Evolutionary conservation across 129 eudicot genomes (phyloP), one percentile per base, ranked within the genome.

Genomic region (Helichrysum umbraculigerum): DNA sequence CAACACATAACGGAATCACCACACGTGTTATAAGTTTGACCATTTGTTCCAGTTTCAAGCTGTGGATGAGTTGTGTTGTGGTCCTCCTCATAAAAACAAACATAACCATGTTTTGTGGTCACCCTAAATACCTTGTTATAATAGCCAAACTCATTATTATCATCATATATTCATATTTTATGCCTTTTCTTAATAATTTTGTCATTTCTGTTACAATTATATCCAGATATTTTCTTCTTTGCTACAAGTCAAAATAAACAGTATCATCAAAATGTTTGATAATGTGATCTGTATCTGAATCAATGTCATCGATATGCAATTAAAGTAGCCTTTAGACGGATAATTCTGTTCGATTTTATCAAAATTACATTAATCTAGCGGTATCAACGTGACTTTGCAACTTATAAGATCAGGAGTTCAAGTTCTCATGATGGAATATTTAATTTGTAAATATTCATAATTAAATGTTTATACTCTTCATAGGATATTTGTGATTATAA

Each of bases 11-110:
- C 29, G 71, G 83, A 80, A 80, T 80, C 84, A 67, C 79, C 84
- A 80, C 84, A 80, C 84, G 84, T 80, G 84, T 80, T 56, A 32
- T 66, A 16, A 34, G 79, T 80, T 80, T 80, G 84, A 80, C 84
- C 60, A 80, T 74, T 80, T 73, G 75, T 30, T 66, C 64, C 41
- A 64, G 56, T 2, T 62, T 33, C 17, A 78, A 71, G 77, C 82
- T 78, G 82, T 78, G 44, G 70, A 80, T 80, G 84, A 80, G 83
- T 73, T 80, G 83, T 79, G 60, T 64, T 66, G 83, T 72, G 83
- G 78, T 79, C 83, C 77, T 79, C 35, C 66, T 72, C 62, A 65
- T 79, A 41, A 65, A 78, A 78, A 71, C 71, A 60, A 78, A 44
- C 64, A 70, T 28, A 78, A 79, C 66, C 70, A 72, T 73, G 68